These are phyloP conservation scores for Gloeostereum incarnatum DNA, from an alignment of 768 basidiomycete genomes.

Conservation along the genomic window DNA sequence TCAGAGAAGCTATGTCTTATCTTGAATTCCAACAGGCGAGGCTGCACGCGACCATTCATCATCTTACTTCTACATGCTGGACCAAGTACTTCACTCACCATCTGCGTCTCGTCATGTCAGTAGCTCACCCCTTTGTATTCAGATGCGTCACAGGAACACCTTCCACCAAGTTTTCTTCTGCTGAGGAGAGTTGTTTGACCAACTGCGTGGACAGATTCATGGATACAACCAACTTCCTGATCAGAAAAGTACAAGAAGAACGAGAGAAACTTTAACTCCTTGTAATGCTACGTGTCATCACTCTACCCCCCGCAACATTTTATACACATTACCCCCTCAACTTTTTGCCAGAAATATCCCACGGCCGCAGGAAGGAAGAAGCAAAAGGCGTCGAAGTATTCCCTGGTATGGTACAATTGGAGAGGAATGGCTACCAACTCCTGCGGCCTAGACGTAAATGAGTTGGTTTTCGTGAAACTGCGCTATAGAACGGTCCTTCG, in stretches of 20 bases:
- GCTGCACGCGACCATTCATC: constrained; percentile 63
- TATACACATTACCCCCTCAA: constrained; percentile 9
- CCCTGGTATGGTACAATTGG: constrained; percentile 39
- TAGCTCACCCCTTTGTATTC: constrained; percentile 5
- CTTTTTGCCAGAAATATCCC: constrained; percentile 37
- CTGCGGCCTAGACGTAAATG: constrained; percentile 25
- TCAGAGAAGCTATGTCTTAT: neutral
- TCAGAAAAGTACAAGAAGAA: constrained; percentile 51
- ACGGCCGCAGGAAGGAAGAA: constrained; percentile 55
- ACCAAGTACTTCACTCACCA: constrained; percentile 61
- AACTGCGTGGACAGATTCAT: constrained; percentile 93
- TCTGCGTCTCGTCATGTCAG: constrained; percentile 2
- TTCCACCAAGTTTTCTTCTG: constrained; percentile 66
- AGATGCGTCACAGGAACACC: constrained; percentile 81
- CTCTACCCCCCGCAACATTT: neutral
- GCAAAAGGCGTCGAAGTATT: constrained; percentile 60
- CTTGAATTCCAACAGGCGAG: constrained; percentile 23
- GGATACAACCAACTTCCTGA: constrained; percentile 77
- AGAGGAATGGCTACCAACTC: constrained; percentile 46
- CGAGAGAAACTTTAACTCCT: constrained; percentile 12
- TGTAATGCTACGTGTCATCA: too few relatives aligned
- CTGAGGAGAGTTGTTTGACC: constrained; percentile 73
- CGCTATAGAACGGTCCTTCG: constrained; percentile 79
- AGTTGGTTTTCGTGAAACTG: constrained; percentile 46
- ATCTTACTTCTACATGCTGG: constrained; percentile 81